Evolutionary conservation across 805 yeast species (phyloP), one percentile per base, ranked within the genome.

Genomic region (Pichia gijzeniarum): DNA sequence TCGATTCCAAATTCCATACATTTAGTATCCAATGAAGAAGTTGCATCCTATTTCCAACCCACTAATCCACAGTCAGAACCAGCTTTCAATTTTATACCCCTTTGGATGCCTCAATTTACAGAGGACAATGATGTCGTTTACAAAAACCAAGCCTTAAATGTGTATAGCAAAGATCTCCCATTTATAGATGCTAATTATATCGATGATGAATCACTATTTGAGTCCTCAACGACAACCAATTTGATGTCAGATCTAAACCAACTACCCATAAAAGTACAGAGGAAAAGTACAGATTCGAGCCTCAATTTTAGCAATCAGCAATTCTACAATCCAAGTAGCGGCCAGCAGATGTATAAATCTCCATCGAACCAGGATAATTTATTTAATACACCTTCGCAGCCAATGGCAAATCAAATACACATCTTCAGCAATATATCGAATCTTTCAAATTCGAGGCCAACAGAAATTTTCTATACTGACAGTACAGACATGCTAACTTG

Each of bases 51-150:
- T 35, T 61, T 59, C 48, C 48, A 53, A 38, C 55, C 59, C 7
- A 22, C 44, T 17, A 56, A 43, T 17, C 48, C 55, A 1, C 38
- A 58, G 3, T 20, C 53, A 4, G 58, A 60, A 37, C 59, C 63
- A 1, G 47, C 50, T 14, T 59, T 62, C 41, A 55, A 56, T 39
- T 64, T 63, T 45, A 49, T 57, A 3, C 76, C 78, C 0, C 60
- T 74, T 14, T 84, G 91, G 90, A 60, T 80, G 0, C 84, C 88
- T 0, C 71, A 74, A 40, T 63, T 74, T n/a, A 74, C 82, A 1
- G 67, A 70, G 12, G 73, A 70, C 42, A 82, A 79, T 18, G 73
- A 73, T 41, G 60, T 80, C 14, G 63, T 82, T 7, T 85, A 72
- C 61, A 80, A 77, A 61, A 79, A 81, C 54, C 74, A 78, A 28